phyloP scores from a whole-genome alignment of 805 yeast genomes.

The Cyberlindnera saturnus region DNA sequence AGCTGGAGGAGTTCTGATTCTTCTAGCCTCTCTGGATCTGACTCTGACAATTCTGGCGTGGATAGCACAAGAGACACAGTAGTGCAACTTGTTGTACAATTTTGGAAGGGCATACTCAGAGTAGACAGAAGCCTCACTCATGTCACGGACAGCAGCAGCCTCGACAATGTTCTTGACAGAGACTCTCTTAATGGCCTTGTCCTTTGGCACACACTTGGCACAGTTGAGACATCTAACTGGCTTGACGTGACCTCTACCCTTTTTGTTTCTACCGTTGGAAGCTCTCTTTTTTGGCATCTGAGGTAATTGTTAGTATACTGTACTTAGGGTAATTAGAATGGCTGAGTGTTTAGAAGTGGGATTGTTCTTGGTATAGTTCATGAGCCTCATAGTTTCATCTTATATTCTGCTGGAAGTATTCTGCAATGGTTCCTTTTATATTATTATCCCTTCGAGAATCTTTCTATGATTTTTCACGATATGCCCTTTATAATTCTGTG shows the following conservation, averaged over 20 bases:
- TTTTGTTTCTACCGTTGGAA: constrained; percentile 99
- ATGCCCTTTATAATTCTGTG: too few species aligned
- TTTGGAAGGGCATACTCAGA: constrained; percentile 99
- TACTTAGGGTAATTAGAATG: background rate
- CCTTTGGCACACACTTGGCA: constrained; percentile 99
- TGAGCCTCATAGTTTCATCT: too few species aligned
- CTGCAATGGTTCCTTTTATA: too few species aligned
- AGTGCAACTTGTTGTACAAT: constrained; percentile 99
- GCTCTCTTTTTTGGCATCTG: constrained; percentile 99
- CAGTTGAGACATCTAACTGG: constrained; percentile 99
- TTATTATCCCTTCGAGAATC: too few species aligned
- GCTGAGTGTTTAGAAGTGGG: background rate
- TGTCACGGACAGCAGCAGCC: constrained; percentile 99
- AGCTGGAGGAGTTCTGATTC: constrained; percentile 97
- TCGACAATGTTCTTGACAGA: constrained; percentile 99
- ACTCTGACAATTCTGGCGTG: constrained; percentile 99
- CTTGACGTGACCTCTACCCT: constrained; percentile 99
- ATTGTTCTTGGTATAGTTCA: background rate
- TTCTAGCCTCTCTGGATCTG: constrained; percentile 98
- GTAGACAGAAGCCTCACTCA: constrained; percentile 99
- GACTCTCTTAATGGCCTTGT: constrained; percentile 99
- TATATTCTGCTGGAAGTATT: too few species aligned
- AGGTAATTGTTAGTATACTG: constrained; percentile 15
- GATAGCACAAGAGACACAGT: constrained; percentile 99
- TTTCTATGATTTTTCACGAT: too few species aligned